These are phyloP conservation scores for Diaporthe longicolla DNA, from an alignment of 2,329 filamentous ascomycete species.

Conservation along the genomic window DNA sequence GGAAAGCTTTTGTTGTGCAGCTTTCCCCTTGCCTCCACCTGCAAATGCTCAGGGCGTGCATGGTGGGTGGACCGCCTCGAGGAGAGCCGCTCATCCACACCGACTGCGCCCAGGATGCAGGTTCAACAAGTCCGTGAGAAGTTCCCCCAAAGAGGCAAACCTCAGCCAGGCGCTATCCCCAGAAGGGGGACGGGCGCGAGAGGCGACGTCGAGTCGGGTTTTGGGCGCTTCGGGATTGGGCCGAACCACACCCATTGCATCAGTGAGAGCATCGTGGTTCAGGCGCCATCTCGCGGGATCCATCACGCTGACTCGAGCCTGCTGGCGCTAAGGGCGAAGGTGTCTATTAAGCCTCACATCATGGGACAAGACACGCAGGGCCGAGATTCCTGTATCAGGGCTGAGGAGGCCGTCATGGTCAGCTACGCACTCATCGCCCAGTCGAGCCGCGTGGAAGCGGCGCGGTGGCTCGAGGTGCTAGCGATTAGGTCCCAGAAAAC, in stretches of 20 bases:
- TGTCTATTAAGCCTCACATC: slow-evolving; percentile 33
- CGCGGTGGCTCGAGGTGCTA: slow-evolving; percentile 29
- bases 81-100: slow-evolving; percentile 9
- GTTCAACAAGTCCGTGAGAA: background rate
- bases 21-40: background rate
- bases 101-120: slow-evolving; percentile 11
- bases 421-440: slow-evolving; percentile 7
- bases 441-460: slow-evolving; percentile 30
- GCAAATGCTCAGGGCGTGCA: background rate
- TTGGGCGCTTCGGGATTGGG: slow-evolving; percentile 23
- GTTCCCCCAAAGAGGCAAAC: background rate
- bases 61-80: slow-evolving; percentile 1
- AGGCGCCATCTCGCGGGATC: slow-evolving; percentile 14
- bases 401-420: slow-evolving; percentile 3
- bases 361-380: slow-evolving; percentile 39
- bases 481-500: slow-evolving; percentile 23
- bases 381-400: slow-evolving; percentile 36
- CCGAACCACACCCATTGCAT: slow-evolving; percentile 19
- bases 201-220: slow-evolving; percentile 27
- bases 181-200: slow-evolving; percentile 22
- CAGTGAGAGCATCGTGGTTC: slow-evolving; percentile 22
- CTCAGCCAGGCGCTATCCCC: slow-evolving; percentile 16
- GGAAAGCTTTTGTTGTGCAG: background rate
- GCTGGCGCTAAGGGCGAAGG: slow-evolving; percentile 32
- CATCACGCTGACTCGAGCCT: slow-evolving; percentile 22